A percentile compares a stretch with the other conserved stretches of the same genome.
Evolutionary conservation across 139 green algal genomes (phyloP).

Genomic region (Cymbomonas tetramitiformis): DNA sequence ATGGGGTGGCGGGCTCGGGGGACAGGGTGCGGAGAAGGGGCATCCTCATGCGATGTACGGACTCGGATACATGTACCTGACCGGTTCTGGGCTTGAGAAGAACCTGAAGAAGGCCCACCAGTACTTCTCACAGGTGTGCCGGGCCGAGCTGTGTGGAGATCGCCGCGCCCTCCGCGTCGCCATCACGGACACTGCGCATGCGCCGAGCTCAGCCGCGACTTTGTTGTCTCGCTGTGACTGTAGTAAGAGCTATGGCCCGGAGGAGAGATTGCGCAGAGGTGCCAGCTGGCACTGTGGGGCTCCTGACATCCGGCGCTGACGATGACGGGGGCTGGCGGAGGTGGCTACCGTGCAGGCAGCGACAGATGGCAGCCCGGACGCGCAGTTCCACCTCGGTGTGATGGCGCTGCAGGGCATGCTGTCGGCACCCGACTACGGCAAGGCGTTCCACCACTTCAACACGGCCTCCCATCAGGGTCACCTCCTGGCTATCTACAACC

Average conservation of each 20-base stretch:
- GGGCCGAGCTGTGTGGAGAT: no score
- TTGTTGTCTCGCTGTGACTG: no score
- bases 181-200: no score
- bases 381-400: slow-evolving; percentile 30
- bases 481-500: slow-evolving; percentile 72
- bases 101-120: slow-evolving; percentile 19
- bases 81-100: slow-evolving; percentile 43
- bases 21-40: slow-evolving; percentile 29
- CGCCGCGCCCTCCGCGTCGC: no score
- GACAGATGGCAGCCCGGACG: slow-evolving; percentile 22
- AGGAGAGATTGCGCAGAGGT: no score
- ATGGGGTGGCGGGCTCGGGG: no score
- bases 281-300: no score
- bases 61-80: slow-evolving; percentile 76
- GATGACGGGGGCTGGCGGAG: no score
- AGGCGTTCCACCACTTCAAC: slow-evolving; percentile 42
- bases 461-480: slow-evolving; percentile 40
- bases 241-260: no score
- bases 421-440: slow-evolving; percentile 28
- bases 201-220: no score
- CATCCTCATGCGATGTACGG: slow-evolving; percentile 55
- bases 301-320: no score
- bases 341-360: no score
- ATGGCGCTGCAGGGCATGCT: slow-evolving; percentile 25
- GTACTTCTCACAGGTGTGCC: slow-evolving; percentile 15